phyloP scores from a whole-genome alignment of 2,329 filamentous ascomycete genomes.

The Chaetomiaceae sp. region DNA sequence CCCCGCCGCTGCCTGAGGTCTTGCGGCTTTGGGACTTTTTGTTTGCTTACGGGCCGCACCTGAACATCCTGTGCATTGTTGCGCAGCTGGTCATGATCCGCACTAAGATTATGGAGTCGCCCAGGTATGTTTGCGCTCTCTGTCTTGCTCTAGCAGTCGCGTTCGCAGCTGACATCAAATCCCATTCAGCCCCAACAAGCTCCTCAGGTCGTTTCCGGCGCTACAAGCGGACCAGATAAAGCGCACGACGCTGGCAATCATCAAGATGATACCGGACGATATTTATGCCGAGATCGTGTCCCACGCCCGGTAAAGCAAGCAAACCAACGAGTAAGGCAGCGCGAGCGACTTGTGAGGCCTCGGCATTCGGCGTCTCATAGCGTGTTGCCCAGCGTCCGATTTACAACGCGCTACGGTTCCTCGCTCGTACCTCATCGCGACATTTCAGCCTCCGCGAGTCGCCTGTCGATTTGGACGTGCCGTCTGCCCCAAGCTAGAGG shows the following conservation, averaged over 20 bases:
- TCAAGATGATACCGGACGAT: slow-evolving; percentile 83
- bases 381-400: no score
- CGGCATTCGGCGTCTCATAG: no score
- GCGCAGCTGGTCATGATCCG: slow-evolving; percentile 87
- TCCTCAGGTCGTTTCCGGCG: slow-evolving; percentile 80
- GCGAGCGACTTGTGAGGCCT: no score
- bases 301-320: slow-evolving; percentile 54
- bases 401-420: no score
- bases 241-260: slow-evolving; percentile 74
- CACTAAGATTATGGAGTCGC: slow-evolving; percentile 73
- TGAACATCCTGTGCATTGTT: slow-evolving; percentile 95
- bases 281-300: slow-evolving; percentile 84
- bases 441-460: no score
- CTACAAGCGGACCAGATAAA: slow-evolving; percentile 81
- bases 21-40: slow-evolving; percentile 93
- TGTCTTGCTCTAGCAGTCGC: neutral
- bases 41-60: slow-evolving; percentile 88
- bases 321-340: neutral
- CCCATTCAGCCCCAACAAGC: slow-evolving; percentile 71
- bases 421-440: no score
- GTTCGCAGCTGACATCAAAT: slow-evolving; percentile 23
- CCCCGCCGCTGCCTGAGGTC: slow-evolving; percentile 88
- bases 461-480: no score
- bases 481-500: no score
- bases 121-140: slow-evolving; percentile 55